A percentile compares a stretch with the other conserved stretches of the same genome.
These are phyloP conservation scores for Nitzschia sp. DNA, from an alignment of 108 stramenopile genomes.

Conservation along the genomic window DNA sequence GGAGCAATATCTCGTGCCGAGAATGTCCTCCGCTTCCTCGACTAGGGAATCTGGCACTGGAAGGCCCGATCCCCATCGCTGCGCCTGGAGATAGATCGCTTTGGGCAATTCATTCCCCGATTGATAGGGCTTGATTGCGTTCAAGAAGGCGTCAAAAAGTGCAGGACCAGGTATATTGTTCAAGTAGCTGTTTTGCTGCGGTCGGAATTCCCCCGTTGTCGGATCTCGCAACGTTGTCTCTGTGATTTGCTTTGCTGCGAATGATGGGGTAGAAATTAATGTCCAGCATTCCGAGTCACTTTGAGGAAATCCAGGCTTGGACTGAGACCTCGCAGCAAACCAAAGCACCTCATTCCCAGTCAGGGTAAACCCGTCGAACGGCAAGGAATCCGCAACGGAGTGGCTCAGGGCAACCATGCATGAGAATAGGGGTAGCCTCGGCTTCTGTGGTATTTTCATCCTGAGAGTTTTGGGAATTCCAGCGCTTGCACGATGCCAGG, in stretches of 20 bases:
- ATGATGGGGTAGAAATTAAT: conserved; percentile 58
- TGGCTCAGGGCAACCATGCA: conserved; percentile 48
- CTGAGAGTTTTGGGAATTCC: conserved; percentile 56
- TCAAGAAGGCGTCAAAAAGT: conserved; percentile 41
- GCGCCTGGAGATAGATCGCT: conserved; percentile 47
- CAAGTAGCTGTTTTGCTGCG: conserved; percentile 53
- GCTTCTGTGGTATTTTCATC: conserved; percentile 18
- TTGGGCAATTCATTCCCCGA: conserved; percentile 22
- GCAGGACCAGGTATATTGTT: conserved; percentile 51
- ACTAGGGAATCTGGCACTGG: conserved; percentile 25
- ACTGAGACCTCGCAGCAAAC: conserved; percentile 54
- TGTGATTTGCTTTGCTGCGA: conserved; percentile 49
- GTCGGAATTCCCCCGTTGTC: conserved; percentile 57
- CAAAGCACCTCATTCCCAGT: conserved; percentile 30
- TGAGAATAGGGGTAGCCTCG: conserved; percentile 60
- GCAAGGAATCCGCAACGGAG: conserved; percentile 1
- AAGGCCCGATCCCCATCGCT: too few species aligned
- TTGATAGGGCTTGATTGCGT: conserved; percentile 15
- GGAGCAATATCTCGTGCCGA: conserved; percentile 48
- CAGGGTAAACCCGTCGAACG: conserved; percentile 27
- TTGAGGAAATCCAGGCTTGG: conserved; percentile 48
- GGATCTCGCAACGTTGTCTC: conserved; percentile 67
- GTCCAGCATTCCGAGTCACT: conserved; percentile 55
- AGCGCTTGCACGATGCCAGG: conserved; percentile 69
- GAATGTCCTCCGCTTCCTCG: conserved; percentile 29